Conservation (phyloP, 352 stramenopile genomes). For the Phytophthora idaei region DNA sequence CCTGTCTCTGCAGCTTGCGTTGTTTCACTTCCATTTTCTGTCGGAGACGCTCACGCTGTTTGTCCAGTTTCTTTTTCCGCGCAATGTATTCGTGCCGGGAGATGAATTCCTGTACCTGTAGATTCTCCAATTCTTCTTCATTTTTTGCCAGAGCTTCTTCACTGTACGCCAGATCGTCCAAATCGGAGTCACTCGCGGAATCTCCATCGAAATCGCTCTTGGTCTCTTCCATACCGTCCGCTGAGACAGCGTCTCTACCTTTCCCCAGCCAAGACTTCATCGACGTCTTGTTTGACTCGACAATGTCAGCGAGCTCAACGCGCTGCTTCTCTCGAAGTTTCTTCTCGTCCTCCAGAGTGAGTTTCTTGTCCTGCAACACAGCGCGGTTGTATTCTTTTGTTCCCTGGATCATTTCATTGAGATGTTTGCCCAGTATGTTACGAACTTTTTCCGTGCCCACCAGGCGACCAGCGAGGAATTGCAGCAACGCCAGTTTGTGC, state of each 20-base stretch:
- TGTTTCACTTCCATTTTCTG: conserved; percentile 58
- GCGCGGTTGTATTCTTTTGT: conserved; percentile 81
- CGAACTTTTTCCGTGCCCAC: conserved; percentile 76
- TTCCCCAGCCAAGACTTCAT: conserved; percentile 57
- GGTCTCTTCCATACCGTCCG: conserved; percentile 44
- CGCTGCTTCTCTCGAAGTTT: conserved; percentile 78
- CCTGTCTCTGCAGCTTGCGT: conserved; percentile 68
- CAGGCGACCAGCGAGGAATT: conserved; percentile 67
- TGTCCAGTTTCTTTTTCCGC: conserved; percentile 74
- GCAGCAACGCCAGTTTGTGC: conserved; percentile 76
- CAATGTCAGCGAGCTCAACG: conserved; percentile 55
- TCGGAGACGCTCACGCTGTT: conserved; percentile 65
- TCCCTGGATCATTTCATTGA: conserved; percentile 57
- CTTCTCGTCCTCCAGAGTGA: conserved; percentile 81
- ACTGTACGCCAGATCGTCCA: conserved; percentile 61
- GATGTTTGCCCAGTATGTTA: conserved; percentile 57
- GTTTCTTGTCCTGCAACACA: conserved; percentile 66
- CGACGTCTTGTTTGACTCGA: conserved; percentile 59
- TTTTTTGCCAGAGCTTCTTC: conserved; percentile 71
- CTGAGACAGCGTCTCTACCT: too few relatives aligned
- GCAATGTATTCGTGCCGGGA: conserved; percentile 84
- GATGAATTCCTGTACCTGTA: conserved; percentile 67
- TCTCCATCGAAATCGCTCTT: conserved; percentile 44
- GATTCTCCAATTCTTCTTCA: conserved; percentile 75
- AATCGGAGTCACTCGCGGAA: conserved; percentile 65